A percentile compares a stretch with the other conserved stretches of the same genome.
Evolutionary conservation across 768 basidiomycete species (phyloP).

Genomic region (Coprinellus aureogranulatus): DNA sequence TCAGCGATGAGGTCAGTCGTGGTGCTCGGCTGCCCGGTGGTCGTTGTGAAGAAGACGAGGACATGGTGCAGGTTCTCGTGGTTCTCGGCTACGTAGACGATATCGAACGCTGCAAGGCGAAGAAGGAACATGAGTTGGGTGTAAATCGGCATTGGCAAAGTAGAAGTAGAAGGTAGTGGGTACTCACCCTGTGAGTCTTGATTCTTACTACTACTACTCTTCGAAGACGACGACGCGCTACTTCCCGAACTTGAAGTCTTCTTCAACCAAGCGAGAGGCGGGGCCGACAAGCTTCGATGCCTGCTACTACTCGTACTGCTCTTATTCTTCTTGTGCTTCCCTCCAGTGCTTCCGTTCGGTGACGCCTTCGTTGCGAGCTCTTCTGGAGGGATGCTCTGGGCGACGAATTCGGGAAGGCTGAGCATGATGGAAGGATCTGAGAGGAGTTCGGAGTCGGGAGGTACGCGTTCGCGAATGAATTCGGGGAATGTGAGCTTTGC

Average conservation of each 20-base stretch:
- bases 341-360: not conserved
- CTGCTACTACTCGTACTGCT: conserved; percentile 37
- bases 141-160: not conserved
- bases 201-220: conserved; percentile 12
- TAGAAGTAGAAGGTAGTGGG: not conserved
- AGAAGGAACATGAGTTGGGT: not conserved
- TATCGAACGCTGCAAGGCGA: conserved; percentile 37
- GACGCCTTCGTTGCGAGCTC: not conserved
- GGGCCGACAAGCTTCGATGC: conserved; percentile 58
- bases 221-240: conserved; percentile 15
- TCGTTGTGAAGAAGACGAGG: conserved; percentile 67
- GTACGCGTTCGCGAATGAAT: conserved; percentile 58
- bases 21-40: conserved; percentile 44
- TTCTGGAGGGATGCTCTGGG: conserved; percentile 21
- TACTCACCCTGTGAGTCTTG: conserved; percentile 18
- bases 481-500: conserved; percentile 57
- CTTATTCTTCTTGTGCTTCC: conserved; percentile 26
- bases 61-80: conserved; percentile 84
- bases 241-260: conserved; percentile 26
- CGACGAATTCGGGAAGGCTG: conserved; percentile 57
- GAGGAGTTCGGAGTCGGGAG: conserved; percentile 23
- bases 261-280: conserved; percentile 58
- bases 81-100: conserved; percentile 64
- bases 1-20: conserved; percentile 57
- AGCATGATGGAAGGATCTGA: conserved; percentile 47